Conservation (phyloP, 225 moss, liverwort and hornwort species). For the Pleurozium schreberi region DNA sequence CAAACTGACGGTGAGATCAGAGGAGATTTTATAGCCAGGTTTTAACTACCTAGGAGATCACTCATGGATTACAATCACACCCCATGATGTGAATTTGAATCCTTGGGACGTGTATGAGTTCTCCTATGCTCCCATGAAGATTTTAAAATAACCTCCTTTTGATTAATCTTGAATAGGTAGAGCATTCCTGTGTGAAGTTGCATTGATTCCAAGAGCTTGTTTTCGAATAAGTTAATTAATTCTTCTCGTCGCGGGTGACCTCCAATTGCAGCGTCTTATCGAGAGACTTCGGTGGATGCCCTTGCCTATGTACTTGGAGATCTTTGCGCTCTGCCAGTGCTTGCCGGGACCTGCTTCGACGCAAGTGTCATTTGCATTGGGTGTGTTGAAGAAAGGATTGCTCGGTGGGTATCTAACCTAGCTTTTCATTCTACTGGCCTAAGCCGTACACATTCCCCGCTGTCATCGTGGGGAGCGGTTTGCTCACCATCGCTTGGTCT, state of each 20-base stretch:
- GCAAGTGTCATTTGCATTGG: constrained; percentile 48
- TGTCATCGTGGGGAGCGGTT: constrained; percentile 36
- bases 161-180: background rate
- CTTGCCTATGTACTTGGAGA: constrained; percentile 27
- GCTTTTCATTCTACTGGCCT: constrained; percentile 37
- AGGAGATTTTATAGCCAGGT: background rate
- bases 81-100: background rate
- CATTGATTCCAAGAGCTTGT: background rate
- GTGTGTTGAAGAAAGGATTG: constrained; percentile 34
- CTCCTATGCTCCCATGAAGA: background rate
- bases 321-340: constrained; percentile 49
- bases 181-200: background rate
- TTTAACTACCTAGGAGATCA: too few relatives aligned
- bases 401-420: background rate
- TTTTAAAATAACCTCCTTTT: background rate
- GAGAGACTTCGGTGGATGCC: constrained; percentile 42
- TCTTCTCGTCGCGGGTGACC: background rate
- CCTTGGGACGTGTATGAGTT: too few relatives aligned
- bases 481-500: constrained; percentile 26
- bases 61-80: background rate
- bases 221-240: background rate
- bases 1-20: background rate
- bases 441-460: constrained; percentile 53
- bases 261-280: constrained; percentile 24
- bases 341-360: constrained; percentile 53